phyloP scores from a whole-genome alignment of 2,329 filamentous ascomycete species.

The Tolypocladium cylindrosporum region DNA sequence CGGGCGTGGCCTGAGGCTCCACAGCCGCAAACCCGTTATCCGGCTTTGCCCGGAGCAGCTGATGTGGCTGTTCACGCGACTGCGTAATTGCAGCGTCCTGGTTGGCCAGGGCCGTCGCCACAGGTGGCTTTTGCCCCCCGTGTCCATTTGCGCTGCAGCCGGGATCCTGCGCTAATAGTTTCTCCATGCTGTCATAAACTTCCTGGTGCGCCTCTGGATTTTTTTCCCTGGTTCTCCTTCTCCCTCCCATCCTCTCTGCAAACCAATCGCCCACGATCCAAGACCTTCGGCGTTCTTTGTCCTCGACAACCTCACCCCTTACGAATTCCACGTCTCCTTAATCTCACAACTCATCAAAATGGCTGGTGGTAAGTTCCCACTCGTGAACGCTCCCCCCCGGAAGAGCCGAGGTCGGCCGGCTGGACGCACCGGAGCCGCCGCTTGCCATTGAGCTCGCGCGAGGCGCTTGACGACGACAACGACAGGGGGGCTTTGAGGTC shows the following conservation, averaged over 20 bases:
- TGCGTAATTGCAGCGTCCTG: conserved; percentile 21
- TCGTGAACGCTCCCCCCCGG: not conserved
- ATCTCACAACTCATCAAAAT: conserved; percentile 24
- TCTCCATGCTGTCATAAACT: conserved; percentile 31
- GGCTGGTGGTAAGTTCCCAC: conserved; percentile 32
- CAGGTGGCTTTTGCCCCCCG: conserved; percentile 18
- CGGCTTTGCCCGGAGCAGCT: conserved; percentile 24
- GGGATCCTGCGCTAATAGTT: conserved; percentile 7
- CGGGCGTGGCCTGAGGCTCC: not conserved
- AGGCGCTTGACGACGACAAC: not conserved
- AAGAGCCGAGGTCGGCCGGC: not conserved
- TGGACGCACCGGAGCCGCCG: not conserved
- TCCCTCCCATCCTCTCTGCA: conserved; percentile 10
- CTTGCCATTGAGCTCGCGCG: conserved; percentile 12
- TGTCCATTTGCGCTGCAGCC: conserved; percentile 1
- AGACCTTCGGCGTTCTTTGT: conserved; percentile 6
- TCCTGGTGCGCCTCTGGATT: conserved; percentile 17
- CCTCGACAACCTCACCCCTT: conserved; percentile 4
- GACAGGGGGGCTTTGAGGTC: not conserved
- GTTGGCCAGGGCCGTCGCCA: conserved; percentile 27
- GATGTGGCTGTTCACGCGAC: conserved; percentile 7
- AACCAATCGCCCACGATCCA: conserved; percentile 1
- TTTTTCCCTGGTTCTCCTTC: conserved; percentile 13
- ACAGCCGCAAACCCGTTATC: conserved; percentile 6
- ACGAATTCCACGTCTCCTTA: conserved; percentile 5